These are phyloP conservation scores for Nakazawaea wickerhamii DNA, from an alignment of 805 yeast genomes.

Conservation along the genomic window DNA sequence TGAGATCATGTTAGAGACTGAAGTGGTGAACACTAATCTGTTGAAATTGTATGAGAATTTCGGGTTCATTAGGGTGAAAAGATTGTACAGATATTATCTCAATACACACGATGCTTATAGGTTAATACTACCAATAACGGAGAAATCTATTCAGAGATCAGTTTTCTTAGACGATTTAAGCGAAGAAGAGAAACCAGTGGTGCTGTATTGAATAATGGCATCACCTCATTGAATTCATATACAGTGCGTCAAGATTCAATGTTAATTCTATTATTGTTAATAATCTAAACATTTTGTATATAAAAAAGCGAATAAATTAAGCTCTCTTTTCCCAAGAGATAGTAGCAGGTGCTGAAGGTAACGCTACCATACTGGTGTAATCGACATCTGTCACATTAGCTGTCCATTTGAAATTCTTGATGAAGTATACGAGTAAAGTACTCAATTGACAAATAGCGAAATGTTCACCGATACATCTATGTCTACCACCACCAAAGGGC, in stretches of 20 bases:
- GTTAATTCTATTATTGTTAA: no score
- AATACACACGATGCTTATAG: slow-evolving; percentile 93
- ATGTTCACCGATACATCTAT: slow-evolving; percentile 98
- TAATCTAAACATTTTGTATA: no score
- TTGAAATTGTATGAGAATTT: slow-evolving; percentile 31
- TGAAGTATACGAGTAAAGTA: slow-evolving; percentile 69
- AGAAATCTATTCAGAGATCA: slow-evolving; percentile 48
- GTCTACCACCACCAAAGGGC: slow-evolving; percentile 99
- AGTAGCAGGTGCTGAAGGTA: slow-evolving; percentile 75
- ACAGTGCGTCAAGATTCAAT: no score
- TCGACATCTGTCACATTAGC: slow-evolving; percentile 65
- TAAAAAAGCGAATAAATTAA: background rate
- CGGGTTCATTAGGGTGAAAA: slow-evolving; percentile 32
- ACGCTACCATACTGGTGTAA: slow-evolving; percentile 87
- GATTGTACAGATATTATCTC: slow-evolving; percentile 81
- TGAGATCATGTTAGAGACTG: slow-evolving; percentile 92
- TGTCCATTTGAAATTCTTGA: slow-evolving; percentile 76
- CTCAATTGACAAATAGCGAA: slow-evolving; percentile 94
- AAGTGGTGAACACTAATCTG: slow-evolving; percentile 57
- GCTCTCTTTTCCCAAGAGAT: slow-evolving; percentile 64
- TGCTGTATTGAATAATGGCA: slow-evolving; percentile 1
- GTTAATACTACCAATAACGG: slow-evolving; percentile 74
- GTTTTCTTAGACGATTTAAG: slow-evolving; percentile 35
- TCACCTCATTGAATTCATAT: no score
- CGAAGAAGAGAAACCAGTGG: slow-evolving; percentile 1